Percentiles rank a stretch among this genome's conserved stretches.
These are phyloP conservation scores for Penicillium sp. DNA, from an alignment of 2,329 filamentous ascomycete genomes.

Conservation along the genomic window DNA sequence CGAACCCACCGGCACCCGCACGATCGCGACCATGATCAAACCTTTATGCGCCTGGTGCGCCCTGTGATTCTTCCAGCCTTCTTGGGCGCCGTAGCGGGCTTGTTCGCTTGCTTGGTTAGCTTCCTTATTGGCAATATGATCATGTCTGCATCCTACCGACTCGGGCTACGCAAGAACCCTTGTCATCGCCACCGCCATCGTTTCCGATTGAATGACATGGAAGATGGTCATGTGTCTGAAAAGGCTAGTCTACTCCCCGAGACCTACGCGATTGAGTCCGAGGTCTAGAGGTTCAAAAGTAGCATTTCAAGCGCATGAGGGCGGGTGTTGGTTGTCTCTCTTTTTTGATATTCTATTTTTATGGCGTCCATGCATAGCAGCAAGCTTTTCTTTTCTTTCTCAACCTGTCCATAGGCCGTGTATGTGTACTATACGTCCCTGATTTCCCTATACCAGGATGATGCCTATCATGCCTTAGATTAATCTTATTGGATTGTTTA, in stretches of 20 bases:
- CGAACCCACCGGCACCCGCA: constrained; percentile 24
- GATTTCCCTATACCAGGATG: no score
- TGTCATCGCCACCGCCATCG: neutral
- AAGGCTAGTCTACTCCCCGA: constrained; percentile 15
- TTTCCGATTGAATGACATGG: constrained; percentile 1
- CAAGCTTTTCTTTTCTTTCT: constrained; percentile 4
- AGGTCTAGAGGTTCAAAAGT: neutral
- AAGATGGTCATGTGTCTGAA: constrained; percentile 16
- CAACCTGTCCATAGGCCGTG: neutral
- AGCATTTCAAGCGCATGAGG: constrained; percentile 5
- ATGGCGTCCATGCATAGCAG: constrained; percentile 5
- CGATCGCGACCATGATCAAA: constrained; percentile 10
- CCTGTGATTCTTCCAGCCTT: constrained; percentile 42
- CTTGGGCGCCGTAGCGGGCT: constrained; percentile 37
- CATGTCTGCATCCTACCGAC: constrained; percentile 13
- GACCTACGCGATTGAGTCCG: constrained; percentile 8
- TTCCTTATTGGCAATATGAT: constrained; percentile 35
- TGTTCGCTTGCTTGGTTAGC: constrained; percentile 40
- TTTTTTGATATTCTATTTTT: neutral
- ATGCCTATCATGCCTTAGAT: no score
- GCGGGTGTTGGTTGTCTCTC: no score
- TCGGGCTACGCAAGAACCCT: constrained; percentile 8
- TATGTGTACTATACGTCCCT: neutral
- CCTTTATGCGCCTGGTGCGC: constrained; percentile 31
- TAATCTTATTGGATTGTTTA: no score